Evolutionary conservation across 306 rosid genomes (phyloP), one percentile per base, ranked within the genome.

Genomic region (Ziziphus jujuba): DNA sequence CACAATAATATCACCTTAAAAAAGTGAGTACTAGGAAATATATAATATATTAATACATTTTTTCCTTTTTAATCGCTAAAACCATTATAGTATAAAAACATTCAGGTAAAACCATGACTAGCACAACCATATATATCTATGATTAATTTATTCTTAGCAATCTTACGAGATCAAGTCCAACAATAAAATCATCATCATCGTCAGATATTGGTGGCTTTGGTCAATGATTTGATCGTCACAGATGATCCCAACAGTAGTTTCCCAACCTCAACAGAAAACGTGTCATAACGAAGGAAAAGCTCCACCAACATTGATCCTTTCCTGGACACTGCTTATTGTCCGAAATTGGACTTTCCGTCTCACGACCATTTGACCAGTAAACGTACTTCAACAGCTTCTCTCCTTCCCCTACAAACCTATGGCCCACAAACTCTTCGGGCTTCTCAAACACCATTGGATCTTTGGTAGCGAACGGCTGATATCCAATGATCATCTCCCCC

Each of bases 401-500:
- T 0, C 82, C 79, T 2, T 77, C 75, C 13, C 82, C 82, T 0
- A 70, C 47, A 43, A 81, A 73, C 61, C 85, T 60, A 0, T 82
- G 36, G 2, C 63, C 74, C 24, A 86, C 70, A 45, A 88, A 88
- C 11, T 84, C 75, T 21, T 88, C 92, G 0, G 87, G 45, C 0
- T 76, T 80, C 33, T 82, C 71, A 8, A 91, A 86, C 2, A 91
- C 56, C 77, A 56, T 84, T 0, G 87, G 82, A 61, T 91, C 97
- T 9, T 75, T 91, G 0, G 95, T 86, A 0, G 87, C 95, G n/a
- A 87, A 72, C 15, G 88, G 90, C 21, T 84, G 90, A 61, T 84
- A 87, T 54, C 92, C 97, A 35, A 91, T 86, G 47, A 91, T 60
- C 89, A 80, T 85, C 63, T 91, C 92, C 0, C 95, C 92, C 47